Evolutionary conservation across 768 basidiomycete species (phyloP).

Genomic region (Podaxis mareebaensis): DNA sequence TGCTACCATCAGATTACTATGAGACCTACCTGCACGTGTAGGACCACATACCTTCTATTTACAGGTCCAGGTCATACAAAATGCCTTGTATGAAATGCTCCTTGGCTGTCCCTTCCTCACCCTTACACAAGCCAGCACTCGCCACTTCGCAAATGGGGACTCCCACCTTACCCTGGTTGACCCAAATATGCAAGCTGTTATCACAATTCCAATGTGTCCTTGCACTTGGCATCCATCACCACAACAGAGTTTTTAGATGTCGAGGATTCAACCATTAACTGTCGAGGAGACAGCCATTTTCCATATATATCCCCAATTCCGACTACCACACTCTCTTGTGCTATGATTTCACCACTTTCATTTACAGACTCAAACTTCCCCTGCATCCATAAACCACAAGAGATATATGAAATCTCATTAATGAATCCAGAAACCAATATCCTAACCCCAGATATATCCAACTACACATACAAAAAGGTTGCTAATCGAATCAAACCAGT

Average conservation of each 20-base stretch:
- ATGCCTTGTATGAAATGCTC: constrained; percentile 22
- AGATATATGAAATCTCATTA: no score
- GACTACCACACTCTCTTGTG: no score
- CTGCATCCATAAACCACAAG: no score
- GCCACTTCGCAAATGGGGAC: constrained; percentile 13
- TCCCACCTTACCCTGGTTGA: constrained; percentile 14
- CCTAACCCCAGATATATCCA: no score
- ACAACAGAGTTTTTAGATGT: no score
- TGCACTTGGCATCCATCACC: neutral
- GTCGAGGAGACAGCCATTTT: no score
- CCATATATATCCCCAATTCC: no score
- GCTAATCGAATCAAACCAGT: no score
- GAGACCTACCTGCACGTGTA: constrained; percentile 18
- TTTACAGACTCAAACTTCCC: no score
- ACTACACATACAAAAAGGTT: no score
- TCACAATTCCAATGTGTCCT: constrained; percentile 13
- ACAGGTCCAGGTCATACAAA: constrained; percentile 24
- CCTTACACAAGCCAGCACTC: constrained; percentile 11
- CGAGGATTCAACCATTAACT: no score
- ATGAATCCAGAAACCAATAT: accelerated
- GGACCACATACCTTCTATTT: constrained; percentile 20
- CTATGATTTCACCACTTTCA: no score
- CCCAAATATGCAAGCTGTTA: constrained; percentile 15
- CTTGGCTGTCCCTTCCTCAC: constrained; percentile 1
- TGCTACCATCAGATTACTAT: constrained; percentile 19